Evolutionary conservation across 495 filamentous ascomycete genomes (phyloP).

Genomic region (Xylaria palmicola): DNA sequence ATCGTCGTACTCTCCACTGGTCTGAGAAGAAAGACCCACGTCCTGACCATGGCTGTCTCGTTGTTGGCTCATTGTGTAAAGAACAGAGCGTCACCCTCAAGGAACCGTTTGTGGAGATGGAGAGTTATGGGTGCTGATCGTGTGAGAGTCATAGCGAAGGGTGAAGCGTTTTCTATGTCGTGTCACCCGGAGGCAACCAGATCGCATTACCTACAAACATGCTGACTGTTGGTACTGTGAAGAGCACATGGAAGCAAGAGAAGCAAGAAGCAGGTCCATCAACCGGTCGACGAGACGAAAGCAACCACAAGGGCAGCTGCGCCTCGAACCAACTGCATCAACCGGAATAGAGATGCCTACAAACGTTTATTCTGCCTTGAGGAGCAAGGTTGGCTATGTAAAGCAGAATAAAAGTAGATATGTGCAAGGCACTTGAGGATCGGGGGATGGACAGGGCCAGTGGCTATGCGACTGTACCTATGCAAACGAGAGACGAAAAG

Average conservation of each 20-base stretch:
- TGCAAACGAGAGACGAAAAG: no score
- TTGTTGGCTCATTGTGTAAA: constrained; percentile 1
- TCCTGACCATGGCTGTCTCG: neutral
- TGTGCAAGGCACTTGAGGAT: constrained; percentile 1
- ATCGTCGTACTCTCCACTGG: neutral
- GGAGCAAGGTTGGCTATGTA: neutral
- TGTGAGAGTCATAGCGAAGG: neutral
- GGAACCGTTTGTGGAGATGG: neutral
- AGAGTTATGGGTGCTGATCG: neutral
- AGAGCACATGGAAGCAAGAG: neutral
- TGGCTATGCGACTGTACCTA: neutral
- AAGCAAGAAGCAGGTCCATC: neutral
- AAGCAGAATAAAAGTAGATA: neutral
- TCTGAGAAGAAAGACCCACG: neutral
- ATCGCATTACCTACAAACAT: neutral
- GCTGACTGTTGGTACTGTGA: neutral
- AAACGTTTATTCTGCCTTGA: constrained; percentile 1
- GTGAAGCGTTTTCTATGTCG: neutral
- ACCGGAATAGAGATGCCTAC: neutral
- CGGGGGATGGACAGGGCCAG: neutral
- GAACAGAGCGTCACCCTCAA: neutral
- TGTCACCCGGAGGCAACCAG: neutral
- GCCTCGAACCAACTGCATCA: neutral
- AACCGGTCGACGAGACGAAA: neutral
- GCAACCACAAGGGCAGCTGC: neutral